phyloP scores from a whole-genome alignment of 1,284 basidiomycete species.

The Heterobasidion parviporum region DNA sequence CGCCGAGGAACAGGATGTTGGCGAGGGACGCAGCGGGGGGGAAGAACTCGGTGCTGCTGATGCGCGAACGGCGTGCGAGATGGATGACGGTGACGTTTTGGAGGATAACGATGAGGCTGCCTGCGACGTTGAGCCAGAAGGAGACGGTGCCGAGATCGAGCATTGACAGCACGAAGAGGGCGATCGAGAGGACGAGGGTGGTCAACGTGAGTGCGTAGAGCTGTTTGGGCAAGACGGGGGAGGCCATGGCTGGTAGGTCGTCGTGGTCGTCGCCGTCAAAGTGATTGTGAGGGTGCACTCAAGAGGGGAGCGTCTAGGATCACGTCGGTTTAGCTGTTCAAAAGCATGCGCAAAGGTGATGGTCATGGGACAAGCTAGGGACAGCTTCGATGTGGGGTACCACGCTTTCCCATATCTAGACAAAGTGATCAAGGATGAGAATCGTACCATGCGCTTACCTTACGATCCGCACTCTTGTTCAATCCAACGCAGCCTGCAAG shows the following conservation, averaged over 20 bases:
- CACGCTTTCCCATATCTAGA: not conserved
- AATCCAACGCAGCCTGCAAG: too few relatives aligned
- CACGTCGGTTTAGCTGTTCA: not conserved
- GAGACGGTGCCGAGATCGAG: conserved; percentile 8
- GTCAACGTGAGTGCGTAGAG: conserved; percentile 4
- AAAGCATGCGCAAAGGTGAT: not conserved
- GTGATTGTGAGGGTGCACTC: not conserved
- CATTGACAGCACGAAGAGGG: conserved; percentile 4
- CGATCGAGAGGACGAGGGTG: conserved; percentile 3
- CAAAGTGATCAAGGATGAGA: not conserved
- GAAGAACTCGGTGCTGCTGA: conserved; percentile 1
- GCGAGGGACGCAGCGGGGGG: conserved; percentile 2
- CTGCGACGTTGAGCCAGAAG: conserved; percentile 7
- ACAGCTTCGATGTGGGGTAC: not conserved
- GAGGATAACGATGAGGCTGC: conserved; percentile 2
- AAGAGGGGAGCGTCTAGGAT: not conserved
- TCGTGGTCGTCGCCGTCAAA: not conserved
- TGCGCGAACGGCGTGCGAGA: conserved; percentile 2
- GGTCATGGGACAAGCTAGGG: not conserved
- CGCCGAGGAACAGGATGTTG: conserved; percentile 5
- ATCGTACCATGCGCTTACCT: not conserved
- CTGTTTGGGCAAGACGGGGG: conserved; percentile 2
- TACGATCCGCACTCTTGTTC: too few relatives aligned
- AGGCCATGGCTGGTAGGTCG: not conserved
- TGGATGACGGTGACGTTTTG: conserved; percentile 7